Base-by-base conservation (phyloP, 768 basidiomycete genomes). In the Russula ochroleuca region DNA sequence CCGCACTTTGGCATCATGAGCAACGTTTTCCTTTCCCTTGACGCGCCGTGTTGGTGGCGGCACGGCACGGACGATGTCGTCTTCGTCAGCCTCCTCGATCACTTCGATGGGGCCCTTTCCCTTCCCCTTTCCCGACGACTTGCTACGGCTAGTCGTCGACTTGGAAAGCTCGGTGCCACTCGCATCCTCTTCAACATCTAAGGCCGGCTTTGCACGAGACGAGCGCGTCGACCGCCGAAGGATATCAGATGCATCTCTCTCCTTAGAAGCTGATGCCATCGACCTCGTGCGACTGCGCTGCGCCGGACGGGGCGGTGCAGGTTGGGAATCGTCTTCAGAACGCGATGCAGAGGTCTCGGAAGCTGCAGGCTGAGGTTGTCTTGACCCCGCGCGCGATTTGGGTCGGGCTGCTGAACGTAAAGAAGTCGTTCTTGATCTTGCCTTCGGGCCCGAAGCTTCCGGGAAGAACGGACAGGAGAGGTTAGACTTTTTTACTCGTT, bases 401-500 rank as follows among this genome's bases (percentile, higher is more conserved):
- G 67, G 64, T 28, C 63, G 69, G 52, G 59, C 73, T 70, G 51
- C 73, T 72, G 61, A 79, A 73, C 57, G 67, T 33, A 70, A 31
- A 2, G 70, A 63, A 9, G 67, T 64, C 28, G 69, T 73, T 55
- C 61, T 61, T 37, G 68, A 60, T 11, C 69, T 69, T 15, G 70
- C 64, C 57, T 73, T 70, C 6, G 65, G 55, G 43, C 47, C 56
- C 53, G 53, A 33, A 54, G 61, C 38, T 47, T 53, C 38, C 47
- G 40, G n/a, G 67, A 85, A 77, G 70, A 84, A 83, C 2, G 79
- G 74, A 69, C 84, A 81, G 0, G 66, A 51, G 0, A 57, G 53
- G 3, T 75, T 75, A 0, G 79, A 76, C 72, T 85, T 84, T 55
- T 78, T 76, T 38, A 78, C 79, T 54, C 91, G 87, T 63, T 80